These are phyloP conservation scores for Adansonia digitata DNA, from an alignment of 345 rosid species.

Conservation along the genomic window DNA sequence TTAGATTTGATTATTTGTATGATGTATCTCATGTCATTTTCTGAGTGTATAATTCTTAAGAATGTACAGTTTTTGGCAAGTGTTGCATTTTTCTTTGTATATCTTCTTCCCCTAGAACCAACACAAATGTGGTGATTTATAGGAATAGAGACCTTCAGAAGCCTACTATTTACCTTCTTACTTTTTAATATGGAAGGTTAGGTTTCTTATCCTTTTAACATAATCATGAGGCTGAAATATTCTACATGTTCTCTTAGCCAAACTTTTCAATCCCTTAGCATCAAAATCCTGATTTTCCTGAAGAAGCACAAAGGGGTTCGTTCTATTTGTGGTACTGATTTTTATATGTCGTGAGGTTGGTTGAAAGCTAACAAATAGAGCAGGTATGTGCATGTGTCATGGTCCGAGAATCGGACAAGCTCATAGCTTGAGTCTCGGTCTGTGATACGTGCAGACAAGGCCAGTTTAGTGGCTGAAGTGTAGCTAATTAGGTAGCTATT, in stretches of 20 bases:
- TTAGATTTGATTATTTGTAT: constrained; percentile 9
- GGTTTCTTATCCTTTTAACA: background rate
- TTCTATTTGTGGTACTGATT: background rate
- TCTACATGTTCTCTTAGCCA: background rate
- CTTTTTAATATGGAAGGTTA: background rate
- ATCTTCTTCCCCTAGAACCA: background rate
- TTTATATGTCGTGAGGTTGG: background rate
- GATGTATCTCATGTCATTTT: constrained; percentile 12
- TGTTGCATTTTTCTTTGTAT: background rate
- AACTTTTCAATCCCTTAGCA: background rate
- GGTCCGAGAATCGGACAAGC: no score
- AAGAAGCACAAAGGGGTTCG: background rate
- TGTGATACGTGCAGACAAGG: no score
- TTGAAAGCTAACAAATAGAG: background rate
- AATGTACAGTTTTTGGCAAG: constrained; percentile 19
- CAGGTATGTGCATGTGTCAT: background rate
- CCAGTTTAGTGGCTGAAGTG: background rate
- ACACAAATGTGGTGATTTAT: background rate
- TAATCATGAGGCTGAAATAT: background rate
- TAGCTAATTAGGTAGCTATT: background rate
- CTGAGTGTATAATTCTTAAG: constrained; percentile 5
- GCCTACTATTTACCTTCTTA: background rate
- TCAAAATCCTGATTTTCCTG: background rate
- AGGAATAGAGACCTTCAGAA: background rate
- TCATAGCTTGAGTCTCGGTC: no score